phyloP scores from a whole-genome alignment of 345 rosid species.

The Nasturtium officinale region DNA sequence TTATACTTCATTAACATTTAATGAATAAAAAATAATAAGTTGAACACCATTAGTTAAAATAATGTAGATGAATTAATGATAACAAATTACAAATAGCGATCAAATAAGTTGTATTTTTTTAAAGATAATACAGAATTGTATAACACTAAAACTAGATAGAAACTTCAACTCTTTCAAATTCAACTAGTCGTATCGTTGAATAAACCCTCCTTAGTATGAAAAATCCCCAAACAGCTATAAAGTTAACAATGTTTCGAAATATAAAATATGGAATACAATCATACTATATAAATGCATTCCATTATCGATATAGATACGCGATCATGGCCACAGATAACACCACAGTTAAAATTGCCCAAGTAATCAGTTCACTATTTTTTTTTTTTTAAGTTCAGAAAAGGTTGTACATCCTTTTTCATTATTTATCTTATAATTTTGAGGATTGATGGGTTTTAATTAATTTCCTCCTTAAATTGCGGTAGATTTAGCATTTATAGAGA shows the following conservation, averaged over 20 bases:
- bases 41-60: no score
- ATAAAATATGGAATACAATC: background rate
- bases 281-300: no score
- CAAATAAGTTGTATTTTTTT: background rate
- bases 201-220: background rate
- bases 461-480: background rate
- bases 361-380: conserved; percentile 11
- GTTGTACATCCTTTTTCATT: background rate
- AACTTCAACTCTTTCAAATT: background rate
- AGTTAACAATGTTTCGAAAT: background rate
- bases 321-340: background rate
- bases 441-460: background rate
- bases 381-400: background rate
- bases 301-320: no score
- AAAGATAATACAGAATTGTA: background rate
- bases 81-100: background rate
- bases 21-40: no score
- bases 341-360: background rate
- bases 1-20: no score
- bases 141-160: background rate
- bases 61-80: background rate
- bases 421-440: background rate
- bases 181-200: background rate
- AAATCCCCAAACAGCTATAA: background rate
- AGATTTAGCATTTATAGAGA: conserved; percentile 13